Evolutionary conservation across 1,139 yeast genomes (phyloP), one percentile per base, ranked within the genome.

Genomic region (Yueomyces sp.): DNA sequence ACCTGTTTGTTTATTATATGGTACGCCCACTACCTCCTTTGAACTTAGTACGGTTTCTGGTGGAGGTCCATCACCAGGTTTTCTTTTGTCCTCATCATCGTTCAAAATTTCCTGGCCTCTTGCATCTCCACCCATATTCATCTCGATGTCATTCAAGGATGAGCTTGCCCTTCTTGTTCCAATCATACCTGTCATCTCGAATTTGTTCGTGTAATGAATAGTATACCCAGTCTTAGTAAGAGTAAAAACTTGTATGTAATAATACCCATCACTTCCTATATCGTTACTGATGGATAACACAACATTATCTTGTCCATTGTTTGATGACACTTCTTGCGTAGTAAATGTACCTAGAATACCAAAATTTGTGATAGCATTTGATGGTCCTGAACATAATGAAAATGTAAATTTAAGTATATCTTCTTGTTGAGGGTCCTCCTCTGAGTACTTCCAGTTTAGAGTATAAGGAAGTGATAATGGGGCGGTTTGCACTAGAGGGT

Each of bases 1-100:
- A 26, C 93, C 93, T 0, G 87, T 80, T 65, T 85, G 95, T 45
- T 56, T 49, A 3, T 82, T 71, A 60, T 84, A 85, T 3, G 86
- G 69, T n/a, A 33, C 8, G 8, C 35, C 35, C 8, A 33, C n/a
- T 30, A 52, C 50, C 26, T 60, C 59, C 28, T 60, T 60, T 4
- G 57, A 55, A 3, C 56, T 53, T 4, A 63, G 53, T 35, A 62
- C 53, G 3, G 61, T 54, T 46, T 68, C 68, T 2, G 72, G 67
- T 19, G 50, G 51, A 7, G 83, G 81, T 3, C 75, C 68, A 27
- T 12, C 38, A n/a, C 60, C 52, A 11, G n/a, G 6, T 33, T 33
- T n/a, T 11, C 19, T 33, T 4, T 33, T 11, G 6, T 8, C 31
- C 31, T 6, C 9, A 9, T 33, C 19, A 33, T 33, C 19, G 6